phyloP scores from a whole-genome alignment of 1,284 basidiomycete species.

The Paramarasmius palmivorus region DNA sequence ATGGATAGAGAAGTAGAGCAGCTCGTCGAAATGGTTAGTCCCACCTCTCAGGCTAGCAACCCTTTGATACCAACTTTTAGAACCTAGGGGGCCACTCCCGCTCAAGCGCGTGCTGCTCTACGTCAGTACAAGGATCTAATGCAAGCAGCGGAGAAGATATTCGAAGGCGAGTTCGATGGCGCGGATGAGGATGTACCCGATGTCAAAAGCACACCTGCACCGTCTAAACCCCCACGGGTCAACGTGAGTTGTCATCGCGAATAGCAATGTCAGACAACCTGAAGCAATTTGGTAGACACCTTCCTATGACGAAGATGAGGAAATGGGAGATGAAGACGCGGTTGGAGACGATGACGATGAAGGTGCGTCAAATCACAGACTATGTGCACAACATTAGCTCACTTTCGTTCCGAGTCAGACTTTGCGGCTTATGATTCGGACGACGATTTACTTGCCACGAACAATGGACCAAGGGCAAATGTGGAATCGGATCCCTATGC shows the following conservation, averaged over 20 bases:
- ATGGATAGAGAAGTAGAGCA: conserved; percentile 38
- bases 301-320: conserved; percentile 40
- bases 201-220: conserved; percentile 26
- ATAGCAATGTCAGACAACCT: conserved; percentile 9
- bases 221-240: conserved; percentile 22
- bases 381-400: conserved; percentile 6
- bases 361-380: conserved; percentile 44
- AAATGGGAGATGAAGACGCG: conserved; percentile 40
- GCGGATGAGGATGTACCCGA: conserved; percentile 64
- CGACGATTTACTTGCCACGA: conserved; percentile 37
- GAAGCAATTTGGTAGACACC: conserved; percentile 48
- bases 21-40: conserved; percentile 58
- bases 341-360: conserved; percentile 55
- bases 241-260: conserved; percentile 16
- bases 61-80: conserved; percentile 12
- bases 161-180: conserved; percentile 79
- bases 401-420: conserved; percentile 41
- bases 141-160: conserved; percentile 85
- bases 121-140: conserved; percentile 81
- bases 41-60: conserved; percentile 9
- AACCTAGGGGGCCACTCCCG: conserved; percentile 70
- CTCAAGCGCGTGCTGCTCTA: conserved; percentile 79
- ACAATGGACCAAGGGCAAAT: conserved; percentile 27
- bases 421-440: conserved; percentile 81
- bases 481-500: conserved; percentile 81